Evolutionary conservation across 2,329 filamentous ascomycete genomes (phyloP).

Genomic region (Phaeomoniella chlamydospora): DNA sequence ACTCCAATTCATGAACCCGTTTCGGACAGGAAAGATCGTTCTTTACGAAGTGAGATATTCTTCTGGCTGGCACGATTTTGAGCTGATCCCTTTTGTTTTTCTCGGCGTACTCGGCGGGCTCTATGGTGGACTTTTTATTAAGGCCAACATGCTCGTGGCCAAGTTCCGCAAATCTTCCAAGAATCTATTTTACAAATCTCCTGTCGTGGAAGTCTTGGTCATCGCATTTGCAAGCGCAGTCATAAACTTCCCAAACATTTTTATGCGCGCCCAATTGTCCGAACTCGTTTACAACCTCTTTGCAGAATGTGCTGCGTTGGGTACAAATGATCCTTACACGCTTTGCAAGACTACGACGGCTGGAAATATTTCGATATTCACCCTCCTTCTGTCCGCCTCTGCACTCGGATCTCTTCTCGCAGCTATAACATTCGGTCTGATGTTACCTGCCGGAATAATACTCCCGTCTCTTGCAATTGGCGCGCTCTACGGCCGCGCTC

Average conservation of each 20-base stretch:
- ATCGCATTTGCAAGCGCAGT: conserved; percentile 71
- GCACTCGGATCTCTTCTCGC: conserved; percentile 74
- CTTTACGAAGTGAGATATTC: conserved; percentile 92
- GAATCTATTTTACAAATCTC: conserved; percentile 37
- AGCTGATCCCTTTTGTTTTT: conserved; percentile 73
- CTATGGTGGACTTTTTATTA: conserved; percentile 90
- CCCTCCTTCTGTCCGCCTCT: conserved; percentile 69
- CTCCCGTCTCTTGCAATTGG: conserved; percentile 93
- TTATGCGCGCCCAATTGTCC: conserved; percentile 85
- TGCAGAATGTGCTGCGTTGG: conserved; percentile 67
- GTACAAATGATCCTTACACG: conserved; percentile 68
- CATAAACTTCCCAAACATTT: conserved; percentile 89
- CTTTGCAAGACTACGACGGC: conserved; percentile 71
- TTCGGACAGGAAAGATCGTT: conserved; percentile 87
- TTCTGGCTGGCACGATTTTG: conserved; percentile 84
- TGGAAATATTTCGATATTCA: conserved; percentile 67
- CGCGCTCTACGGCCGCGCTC: conserved; percentile 72
- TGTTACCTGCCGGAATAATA: conserved; percentile 90
- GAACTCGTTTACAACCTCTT: conserved; percentile 88
- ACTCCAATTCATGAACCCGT: conserved; percentile 83
- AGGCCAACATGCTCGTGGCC: conserved; percentile 77
- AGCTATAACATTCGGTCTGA: conserved; percentile 79
- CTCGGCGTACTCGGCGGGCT: conserved; percentile 84
- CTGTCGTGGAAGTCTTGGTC: conserved; percentile 65
- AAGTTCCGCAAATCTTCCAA: conserved; percentile 54